phyloP scores from a whole-genome alignment of 805 yeast species.

The Ogataea nitratoaversa region DNA sequence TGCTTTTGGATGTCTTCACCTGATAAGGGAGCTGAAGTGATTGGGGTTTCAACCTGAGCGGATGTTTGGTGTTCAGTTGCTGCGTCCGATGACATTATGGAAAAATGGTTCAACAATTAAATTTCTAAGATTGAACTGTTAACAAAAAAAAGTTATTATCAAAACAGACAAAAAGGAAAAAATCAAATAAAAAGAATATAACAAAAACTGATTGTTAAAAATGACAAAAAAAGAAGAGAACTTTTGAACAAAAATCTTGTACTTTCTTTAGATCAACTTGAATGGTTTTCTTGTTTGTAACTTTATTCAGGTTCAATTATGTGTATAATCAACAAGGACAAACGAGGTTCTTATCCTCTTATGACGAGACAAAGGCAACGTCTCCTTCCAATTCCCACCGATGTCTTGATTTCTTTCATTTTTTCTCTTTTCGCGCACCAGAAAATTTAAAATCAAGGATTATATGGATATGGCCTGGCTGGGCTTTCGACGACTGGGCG shows the following conservation, averaged over 20 bases:
- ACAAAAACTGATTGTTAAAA: neutral
- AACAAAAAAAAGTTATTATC: neutral
- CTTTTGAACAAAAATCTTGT: neutral
- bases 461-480: too few species aligned
- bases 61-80: neutral
- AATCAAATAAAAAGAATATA: neutral
- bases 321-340: neutral
- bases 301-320: neutral
- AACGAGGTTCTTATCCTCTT: neutral
- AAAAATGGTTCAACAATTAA: neutral
- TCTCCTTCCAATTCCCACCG: too few species aligned
- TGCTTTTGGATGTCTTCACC: neutral
- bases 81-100: conserved; percentile 2
- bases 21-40: conserved; percentile 1
- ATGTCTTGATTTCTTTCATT: too few species aligned
- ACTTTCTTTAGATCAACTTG: neutral
- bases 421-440: too few species aligned
- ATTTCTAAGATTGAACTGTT: neutral
- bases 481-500: too few species aligned
- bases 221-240: too few species aligned
- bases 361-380: neutral
- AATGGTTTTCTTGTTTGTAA: too few species aligned
- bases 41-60: neutral
- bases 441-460: too few species aligned
- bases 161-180: neutral